A percentile compares a stretch with the other conserved stretches of the same genome.
These are phyloP conservation scores for Trifolium repens DNA, from an alignment of 306 rosid species.

Conservation along the genomic window DNA sequence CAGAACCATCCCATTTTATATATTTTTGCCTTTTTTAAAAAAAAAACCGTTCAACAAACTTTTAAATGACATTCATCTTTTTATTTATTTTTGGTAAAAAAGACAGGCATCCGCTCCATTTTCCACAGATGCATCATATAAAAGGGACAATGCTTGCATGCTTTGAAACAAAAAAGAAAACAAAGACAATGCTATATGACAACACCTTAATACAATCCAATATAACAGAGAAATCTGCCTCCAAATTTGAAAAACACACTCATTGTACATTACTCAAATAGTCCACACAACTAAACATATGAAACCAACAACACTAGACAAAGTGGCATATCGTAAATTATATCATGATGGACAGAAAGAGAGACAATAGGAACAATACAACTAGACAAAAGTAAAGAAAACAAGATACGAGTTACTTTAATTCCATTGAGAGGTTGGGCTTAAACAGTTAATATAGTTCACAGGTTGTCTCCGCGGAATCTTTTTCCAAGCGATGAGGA, in stretches of 20 bases:
- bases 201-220: slow-evolving; percentile 3
- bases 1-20: no score
- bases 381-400: slow-evolving; percentile 39
- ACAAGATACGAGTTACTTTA: slow-evolving; percentile 34
- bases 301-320: not conserved
- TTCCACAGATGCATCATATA: no score
- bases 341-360: not conserved
- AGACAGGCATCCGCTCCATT: no score
- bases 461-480: slow-evolving; percentile 37
- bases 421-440: slow-evolving; percentile 41
- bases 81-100: no score
- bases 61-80: no score
- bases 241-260: not conserved
- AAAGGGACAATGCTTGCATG: no score
- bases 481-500: slow-evolving; percentile 45
- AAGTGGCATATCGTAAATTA: slow-evolving; percentile 1
- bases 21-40: no score
- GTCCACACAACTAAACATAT: not conserved
- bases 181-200: not conserved
- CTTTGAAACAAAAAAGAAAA: not conserved
- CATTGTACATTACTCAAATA: not conserved
- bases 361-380: slow-evolving; percentile 45
- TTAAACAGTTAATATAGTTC: slow-evolving; percentile 45
- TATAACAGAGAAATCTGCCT: slow-evolving; percentile 2
- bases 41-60: no score